Evolutionary conservation across 176 grass and related monocot species (phyloP).

Genomic region (Lolium multiflorum): DNA sequence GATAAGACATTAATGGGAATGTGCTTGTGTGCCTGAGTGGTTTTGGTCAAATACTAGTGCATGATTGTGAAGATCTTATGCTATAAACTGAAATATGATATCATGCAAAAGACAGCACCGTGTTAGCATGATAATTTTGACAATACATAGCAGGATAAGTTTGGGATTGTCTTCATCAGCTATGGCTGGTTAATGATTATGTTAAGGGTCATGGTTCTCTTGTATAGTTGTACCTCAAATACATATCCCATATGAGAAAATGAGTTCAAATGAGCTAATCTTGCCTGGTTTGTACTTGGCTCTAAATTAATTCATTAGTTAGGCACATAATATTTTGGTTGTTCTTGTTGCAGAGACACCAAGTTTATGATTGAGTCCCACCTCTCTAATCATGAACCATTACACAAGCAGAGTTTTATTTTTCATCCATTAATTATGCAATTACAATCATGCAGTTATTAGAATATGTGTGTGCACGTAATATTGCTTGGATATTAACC

Average conservation of each 20-base stretch:
- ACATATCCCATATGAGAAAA: background rate
- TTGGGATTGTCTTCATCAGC: background rate
- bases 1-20: background rate
- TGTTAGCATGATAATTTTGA: slow-evolving; percentile 1
- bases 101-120: background rate
- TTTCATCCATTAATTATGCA: background rate
- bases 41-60: slow-evolving; percentile 19
- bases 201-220: background rate
- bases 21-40: background rate
- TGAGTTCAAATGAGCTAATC: slow-evolving; percentile 7
- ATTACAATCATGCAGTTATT: background rate
- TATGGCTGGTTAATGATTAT: slow-evolving; percentile 25
- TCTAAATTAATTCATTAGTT: slow-evolving; percentile 33
- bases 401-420: background rate
- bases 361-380: background rate
- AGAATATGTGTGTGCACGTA: background rate
- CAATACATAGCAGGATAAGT: background rate
- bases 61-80: slow-evolving; percentile 15
- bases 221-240: slow-evolving; percentile 7
- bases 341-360: background rate
- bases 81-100: slow-evolving; percentile 1
- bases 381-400: slow-evolving; percentile 18
- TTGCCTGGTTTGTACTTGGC: slow-evolving; percentile 2
- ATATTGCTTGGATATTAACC: slow-evolving; percentile 16
- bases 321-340: background rate